Conservation (phyloP, 371 early-diverging fungal species). For the Mucor velutinosus region DNA sequence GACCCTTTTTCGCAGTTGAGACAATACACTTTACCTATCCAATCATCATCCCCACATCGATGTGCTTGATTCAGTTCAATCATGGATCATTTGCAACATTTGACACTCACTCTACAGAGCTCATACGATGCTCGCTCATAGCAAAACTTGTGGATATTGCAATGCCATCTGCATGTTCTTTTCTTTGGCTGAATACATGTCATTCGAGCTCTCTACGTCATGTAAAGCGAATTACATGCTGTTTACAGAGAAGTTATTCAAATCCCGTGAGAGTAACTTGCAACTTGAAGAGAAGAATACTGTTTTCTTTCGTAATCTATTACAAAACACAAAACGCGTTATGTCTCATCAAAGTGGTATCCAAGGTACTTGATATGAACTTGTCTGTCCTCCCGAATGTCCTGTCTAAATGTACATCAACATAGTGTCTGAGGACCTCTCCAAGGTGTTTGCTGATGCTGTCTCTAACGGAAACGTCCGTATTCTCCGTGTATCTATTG, state of each 20-base stretch:
- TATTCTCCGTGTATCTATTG: constrained; percentile 53
- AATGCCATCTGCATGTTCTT: too few relatives aligned
- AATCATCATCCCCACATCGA: background rate
- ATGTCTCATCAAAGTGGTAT: constrained; percentile 71
- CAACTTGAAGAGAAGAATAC: background rate
- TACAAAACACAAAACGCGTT: background rate
- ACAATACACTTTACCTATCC: too few relatives aligned
- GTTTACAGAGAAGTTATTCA: background rate
- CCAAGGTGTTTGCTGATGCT: constrained; percentile 49
- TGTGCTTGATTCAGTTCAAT: background rate
- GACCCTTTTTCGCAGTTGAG: too few relatives aligned
- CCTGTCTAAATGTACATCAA: background rate
- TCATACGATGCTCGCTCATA: too few relatives aligned
- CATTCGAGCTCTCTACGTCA: too few relatives aligned
- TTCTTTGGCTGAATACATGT: too few relatives aligned
- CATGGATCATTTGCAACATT: too few relatives aligned
- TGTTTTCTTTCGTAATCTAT: background rate
- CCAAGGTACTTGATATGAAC: constrained; percentile 35
- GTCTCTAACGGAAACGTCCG: constrained; percentile 39
- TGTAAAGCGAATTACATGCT: background rate
- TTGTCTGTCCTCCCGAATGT: background rate
- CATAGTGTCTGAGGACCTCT: constrained; percentile 57
- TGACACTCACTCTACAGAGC: too few relatives aligned
- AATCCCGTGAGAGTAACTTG: background rate
- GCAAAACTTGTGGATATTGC: too few relatives aligned